These are phyloP conservation scores for Apophysomyces elegans DNA, from an alignment of 371 early-diverging fungal genomes.

Conservation along the genomic window DNA sequence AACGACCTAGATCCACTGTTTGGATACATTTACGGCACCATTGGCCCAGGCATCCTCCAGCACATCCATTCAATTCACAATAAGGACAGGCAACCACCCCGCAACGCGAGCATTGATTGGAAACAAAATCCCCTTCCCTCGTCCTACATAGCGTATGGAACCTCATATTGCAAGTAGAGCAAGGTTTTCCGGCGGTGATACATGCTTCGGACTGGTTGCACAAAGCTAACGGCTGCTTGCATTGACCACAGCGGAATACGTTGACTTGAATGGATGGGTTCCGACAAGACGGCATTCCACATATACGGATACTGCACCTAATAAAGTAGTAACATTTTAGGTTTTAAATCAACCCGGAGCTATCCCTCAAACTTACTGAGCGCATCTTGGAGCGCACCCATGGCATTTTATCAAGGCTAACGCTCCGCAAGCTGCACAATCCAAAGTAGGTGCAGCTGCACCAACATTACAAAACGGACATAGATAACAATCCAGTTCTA, in stretches of 20 bases:
- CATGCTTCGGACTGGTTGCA: constrained; percentile 24
- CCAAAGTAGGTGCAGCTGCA: constrained; percentile 19
- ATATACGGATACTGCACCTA: constrained; percentile 24
- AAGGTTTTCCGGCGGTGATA: constrained; percentile 10
- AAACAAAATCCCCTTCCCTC: constrained; percentile 17
- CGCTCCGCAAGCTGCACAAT: constrained; percentile 25
- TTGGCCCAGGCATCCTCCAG: constrained; percentile 27
- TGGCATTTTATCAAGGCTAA: constrained; percentile 21
- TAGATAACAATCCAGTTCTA: constrained; percentile 26
- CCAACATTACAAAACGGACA: constrained; percentile 25
- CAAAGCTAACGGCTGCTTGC: constrained; percentile 18
- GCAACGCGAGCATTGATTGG: constrained; percentile 28
- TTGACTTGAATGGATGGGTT: constrained; percentile 12
- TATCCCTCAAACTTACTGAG: constrained; percentile 12
- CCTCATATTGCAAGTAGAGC: constrained; percentile 15
- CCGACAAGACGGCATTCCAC: constrained; percentile 20
- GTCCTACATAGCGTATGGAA: constrained; percentile 25
- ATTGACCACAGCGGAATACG: constrained; percentile 17
- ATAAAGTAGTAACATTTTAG: not conserved
- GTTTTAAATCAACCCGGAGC: not conserved
- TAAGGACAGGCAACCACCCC: constrained; percentile 27
- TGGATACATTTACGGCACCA: constrained; percentile 27
- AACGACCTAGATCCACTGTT: constrained; percentile 15
- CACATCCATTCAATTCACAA: constrained; percentile 27
- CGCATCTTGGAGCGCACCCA: constrained; percentile 30